A percentile compares a stretch with the other conserved stretches of the same genome.
Conservation (phyloP, 768 basidiomycete species). For the Tylopilus sp. region DNA sequence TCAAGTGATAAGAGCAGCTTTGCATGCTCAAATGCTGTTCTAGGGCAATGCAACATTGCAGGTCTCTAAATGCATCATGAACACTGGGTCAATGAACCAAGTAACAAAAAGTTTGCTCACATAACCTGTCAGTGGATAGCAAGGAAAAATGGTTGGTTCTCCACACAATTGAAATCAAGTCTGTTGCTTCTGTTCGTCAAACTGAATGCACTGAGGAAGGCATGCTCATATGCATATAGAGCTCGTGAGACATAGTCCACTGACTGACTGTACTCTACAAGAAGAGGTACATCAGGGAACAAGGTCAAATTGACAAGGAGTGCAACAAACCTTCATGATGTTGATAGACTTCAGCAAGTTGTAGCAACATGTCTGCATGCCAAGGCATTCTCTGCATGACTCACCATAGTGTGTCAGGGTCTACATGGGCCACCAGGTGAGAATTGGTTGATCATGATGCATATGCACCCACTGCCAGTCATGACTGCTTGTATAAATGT, state of each 20-base stretch:
- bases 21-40: constrained; percentile 90
- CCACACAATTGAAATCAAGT: constrained; percentile 86
- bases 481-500: constrained; percentile 79
- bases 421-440: constrained; percentile 33
- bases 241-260: constrained; percentile 91
- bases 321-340: constrained; percentile 74
- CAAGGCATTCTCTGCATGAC: constrained; percentile 79
- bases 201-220: constrained; percentile 83
- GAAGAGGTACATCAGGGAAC: neutral
- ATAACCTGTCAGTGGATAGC: constrained; percentile 80
- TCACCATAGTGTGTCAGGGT: constrained; percentile 74
- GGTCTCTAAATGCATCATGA: constrained; percentile 49
- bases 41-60: constrained; percentile 82
- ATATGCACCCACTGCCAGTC: constrained; percentile 63
- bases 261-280: constrained; percentile 73
- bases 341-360: constrained; percentile 34
- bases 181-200: constrained; percentile 78
- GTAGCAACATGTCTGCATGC: constrained; percentile 81
- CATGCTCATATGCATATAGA: constrained; percentile 88
- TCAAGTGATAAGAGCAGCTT: constrained; percentile 81
- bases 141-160: constrained; percentile 91
- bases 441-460: neutral
- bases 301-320: neutral
- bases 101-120: constrained; percentile 39
- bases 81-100: neutral